phyloP scores from a whole-genome alignment of 1,284 basidiomycete species.

The Ustilago loliicola region DNA sequence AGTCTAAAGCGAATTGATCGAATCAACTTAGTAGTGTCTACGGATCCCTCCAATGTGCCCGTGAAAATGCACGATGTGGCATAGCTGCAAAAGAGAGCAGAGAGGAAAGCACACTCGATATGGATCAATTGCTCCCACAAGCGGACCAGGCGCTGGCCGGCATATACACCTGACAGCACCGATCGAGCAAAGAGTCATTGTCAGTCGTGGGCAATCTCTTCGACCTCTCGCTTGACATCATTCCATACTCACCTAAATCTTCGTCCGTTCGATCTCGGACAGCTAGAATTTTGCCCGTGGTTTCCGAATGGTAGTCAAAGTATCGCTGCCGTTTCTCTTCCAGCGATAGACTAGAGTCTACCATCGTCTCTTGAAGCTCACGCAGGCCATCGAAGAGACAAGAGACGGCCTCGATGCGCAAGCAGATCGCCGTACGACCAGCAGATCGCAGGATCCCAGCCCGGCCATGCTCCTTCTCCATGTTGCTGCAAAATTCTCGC shows the following conservation, averaged over 20 bases:
- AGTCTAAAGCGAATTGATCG: background rate
- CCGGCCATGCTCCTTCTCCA: constrained; percentile 17
- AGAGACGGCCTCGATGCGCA: constrained; percentile 17
- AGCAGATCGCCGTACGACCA: constrained; percentile 17
- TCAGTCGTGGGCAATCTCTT: background rate
- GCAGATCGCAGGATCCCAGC: constrained; percentile 32
- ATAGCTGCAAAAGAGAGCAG: constrained; percentile 10
- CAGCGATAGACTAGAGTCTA: background rate
- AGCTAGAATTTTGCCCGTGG: constrained; percentile 1
- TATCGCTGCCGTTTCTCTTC: constrained; percentile 19
- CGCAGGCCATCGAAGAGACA: constrained; percentile 12
- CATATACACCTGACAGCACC: constrained; percentile 1
- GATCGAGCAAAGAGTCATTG: background rate
- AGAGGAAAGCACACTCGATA: constrained; percentile 23
- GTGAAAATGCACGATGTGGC: constrained; percentile 13
- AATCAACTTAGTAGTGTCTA: constrained; percentile 10
- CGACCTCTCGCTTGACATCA: background rate
- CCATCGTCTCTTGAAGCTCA: constrained; percentile 2
- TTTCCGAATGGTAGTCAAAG: background rate
- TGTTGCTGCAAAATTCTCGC: constrained; percentile 16
- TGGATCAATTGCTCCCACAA: constrained; percentile 27
- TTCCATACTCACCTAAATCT: constrained; percentile 9
- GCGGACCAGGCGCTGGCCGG: constrained; percentile 22
- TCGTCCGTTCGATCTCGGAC: constrained; percentile 16
- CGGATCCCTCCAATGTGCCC: constrained; percentile 11